Conservation (phyloP, 2,329 filamentous ascomycete species). For the Colletotrichum abscissum region DNA sequence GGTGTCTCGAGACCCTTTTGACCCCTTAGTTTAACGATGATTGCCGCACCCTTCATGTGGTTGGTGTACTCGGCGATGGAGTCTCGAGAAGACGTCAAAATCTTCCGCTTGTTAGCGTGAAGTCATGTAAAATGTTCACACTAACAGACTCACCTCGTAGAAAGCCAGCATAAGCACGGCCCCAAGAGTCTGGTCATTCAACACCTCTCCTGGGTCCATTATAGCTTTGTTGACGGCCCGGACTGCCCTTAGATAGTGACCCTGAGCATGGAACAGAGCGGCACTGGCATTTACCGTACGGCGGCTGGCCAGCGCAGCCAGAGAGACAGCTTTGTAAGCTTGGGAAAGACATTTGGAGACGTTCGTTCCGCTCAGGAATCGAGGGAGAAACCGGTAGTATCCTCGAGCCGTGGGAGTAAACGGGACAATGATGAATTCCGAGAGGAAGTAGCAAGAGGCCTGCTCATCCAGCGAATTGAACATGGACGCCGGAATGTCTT, state of each 20-base stretch:
- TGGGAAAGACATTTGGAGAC: slow-evolving; percentile 34
- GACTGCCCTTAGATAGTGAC: slow-evolving; percentile 34
- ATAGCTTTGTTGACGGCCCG: slow-evolving; percentile 35
- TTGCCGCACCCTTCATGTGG: slow-evolving; percentile 39
- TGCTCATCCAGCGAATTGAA: slow-evolving; percentile 32
- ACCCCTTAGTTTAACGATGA: slow-evolving; percentile 38
- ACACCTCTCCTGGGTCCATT: slow-evolving; percentile 32
- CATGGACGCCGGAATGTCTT: slow-evolving; percentile 26
- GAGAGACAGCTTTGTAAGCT: slow-evolving; percentile 35
- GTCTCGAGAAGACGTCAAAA: slow-evolving; percentile 33
- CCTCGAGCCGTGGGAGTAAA: slow-evolving; percentile 18
- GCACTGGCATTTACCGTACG: slow-evolving; percentile 11
- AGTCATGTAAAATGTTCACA: background rate
- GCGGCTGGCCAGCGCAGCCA: slow-evolving; percentile 32
- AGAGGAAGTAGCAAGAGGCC: slow-evolving; percentile 36
- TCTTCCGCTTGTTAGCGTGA: slow-evolving; percentile 9
- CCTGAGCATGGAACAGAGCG: slow-evolving; percentile 31
- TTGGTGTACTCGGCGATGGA: slow-evolving; percentile 37
- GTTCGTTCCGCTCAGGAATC: slow-evolving; percentile 28
- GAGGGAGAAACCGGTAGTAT: slow-evolving; percentile 35
- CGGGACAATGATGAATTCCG: slow-evolving; percentile 35
- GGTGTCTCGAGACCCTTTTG: slow-evolving; percentile 35
- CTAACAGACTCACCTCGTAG: slow-evolving; percentile 20
- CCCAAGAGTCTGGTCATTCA: slow-evolving; percentile 34
- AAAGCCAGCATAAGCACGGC: slow-evolving; percentile 36